These are phyloP conservation scores for Aspergillus sp. DNA, from an alignment of 2,329 filamentous ascomycete species.

Conservation along the genomic window DNA sequence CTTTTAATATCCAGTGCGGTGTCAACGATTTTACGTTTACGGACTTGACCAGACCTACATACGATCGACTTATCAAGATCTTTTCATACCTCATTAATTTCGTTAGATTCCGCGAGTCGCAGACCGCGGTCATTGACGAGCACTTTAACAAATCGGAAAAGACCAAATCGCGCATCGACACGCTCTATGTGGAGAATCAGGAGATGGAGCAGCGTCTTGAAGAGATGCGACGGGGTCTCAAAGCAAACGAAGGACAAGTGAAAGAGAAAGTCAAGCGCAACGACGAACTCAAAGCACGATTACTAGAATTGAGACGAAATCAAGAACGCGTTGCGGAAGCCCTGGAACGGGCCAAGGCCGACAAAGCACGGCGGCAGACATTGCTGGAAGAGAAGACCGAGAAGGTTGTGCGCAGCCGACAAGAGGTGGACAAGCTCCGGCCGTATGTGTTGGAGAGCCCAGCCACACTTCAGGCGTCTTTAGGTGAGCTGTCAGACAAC, in stretches of 20 bases:
- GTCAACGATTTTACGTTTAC: conserved; percentile 90
- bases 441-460: conserved; percentile 91
- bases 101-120: conserved; percentile 89
- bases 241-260: conserved; percentile 71
- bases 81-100: conserved; percentile 99
- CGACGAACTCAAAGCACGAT: conserved; percentile 72
- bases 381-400: conserved; percentile 44
- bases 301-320: conserved; percentile 70
- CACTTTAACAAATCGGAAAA: conserved; percentile 86
- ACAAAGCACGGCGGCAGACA: conserved; percentile 67
- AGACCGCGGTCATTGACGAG: conserved; percentile 80
- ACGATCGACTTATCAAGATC: conserved; percentile 84
- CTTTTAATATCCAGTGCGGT: conserved; percentile 54
- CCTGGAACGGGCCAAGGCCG: conserved; percentile 71
- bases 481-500: conserved; percentile 73
- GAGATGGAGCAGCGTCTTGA: conserved; percentile 71
- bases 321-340: conserved; percentile 78
- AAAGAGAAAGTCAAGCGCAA: conserved; percentile 79
- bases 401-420: conserved; percentile 56
- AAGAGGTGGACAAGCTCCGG: conserved; percentile 80
- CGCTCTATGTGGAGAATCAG: conserved; percentile 76
- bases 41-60: conserved; percentile 83
- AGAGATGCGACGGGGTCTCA: conserved; percentile 71
- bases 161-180: conserved; percentile 80
- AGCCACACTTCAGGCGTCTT: conserved; percentile 67